Conservation (phyloP, 208 protist species). For the Leishmania guyanensis region DNA sequence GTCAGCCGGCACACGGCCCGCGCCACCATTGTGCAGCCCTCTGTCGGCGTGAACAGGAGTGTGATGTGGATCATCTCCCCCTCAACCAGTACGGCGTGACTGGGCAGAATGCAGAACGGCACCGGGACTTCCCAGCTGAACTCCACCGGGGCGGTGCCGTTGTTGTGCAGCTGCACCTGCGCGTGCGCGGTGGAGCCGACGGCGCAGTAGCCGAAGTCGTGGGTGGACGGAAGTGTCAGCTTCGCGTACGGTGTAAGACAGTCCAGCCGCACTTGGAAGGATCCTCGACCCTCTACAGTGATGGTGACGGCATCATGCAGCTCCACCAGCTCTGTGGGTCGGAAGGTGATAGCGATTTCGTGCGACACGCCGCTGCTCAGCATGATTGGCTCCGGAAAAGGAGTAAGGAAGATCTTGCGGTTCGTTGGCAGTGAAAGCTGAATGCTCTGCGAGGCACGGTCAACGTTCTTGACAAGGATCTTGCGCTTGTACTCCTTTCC, state of each 20-base stretch:
- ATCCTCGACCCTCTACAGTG: constrained; percentile 66
- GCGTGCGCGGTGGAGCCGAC: constrained; percentile 55
- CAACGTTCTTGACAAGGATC: constrained; percentile 90
- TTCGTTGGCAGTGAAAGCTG: constrained; percentile 76
- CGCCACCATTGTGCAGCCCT: constrained; percentile 77
- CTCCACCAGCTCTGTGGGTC: constrained; percentile 67
- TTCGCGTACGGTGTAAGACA: constrained; percentile 75
- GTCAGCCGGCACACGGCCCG: constrained; percentile 80
- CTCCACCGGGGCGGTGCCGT: constrained; percentile 66
- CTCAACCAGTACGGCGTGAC: constrained; percentile 44
- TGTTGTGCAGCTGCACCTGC: constrained; percentile 77
- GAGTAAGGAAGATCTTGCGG: constrained; percentile 80
- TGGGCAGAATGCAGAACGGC: constrained; percentile 78
- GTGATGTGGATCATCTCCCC: constrained; percentile 52
- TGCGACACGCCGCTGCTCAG: constrained; percentile 83
- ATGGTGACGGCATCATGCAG: constrained; percentile 87
- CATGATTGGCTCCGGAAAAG: constrained; percentile 84
- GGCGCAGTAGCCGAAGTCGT: constrained; percentile 92
- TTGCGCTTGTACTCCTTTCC: constrained; percentile 85
- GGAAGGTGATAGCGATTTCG: constrained; percentile 78
- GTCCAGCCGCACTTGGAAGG: constrained; percentile 81
- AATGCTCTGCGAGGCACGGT: constrained; percentile 70
- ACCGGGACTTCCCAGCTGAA: constrained; percentile 79
- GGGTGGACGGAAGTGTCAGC: constrained; percentile 47
- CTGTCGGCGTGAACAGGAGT: constrained; percentile 67